Conservation (phyloP, 495 filamentous ascomycete genomes). For the Diplogelasinospora grovesii region DNA sequence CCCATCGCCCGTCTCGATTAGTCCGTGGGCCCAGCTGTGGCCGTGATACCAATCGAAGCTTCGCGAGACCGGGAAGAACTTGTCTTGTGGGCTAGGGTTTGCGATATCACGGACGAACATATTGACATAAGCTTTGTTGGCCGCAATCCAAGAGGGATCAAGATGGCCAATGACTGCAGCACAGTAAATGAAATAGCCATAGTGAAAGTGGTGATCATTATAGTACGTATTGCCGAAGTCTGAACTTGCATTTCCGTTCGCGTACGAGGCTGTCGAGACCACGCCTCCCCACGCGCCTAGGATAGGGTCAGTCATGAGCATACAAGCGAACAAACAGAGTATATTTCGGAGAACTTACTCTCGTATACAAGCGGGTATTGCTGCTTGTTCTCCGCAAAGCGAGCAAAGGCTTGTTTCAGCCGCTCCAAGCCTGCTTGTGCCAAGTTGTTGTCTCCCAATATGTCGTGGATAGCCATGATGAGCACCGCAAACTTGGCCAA, state of each 20-base stretch:
- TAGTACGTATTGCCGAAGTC: conserved; percentile 85
- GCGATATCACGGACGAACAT: conserved; percentile 69
- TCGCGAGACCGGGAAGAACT: conserved; percentile 78
- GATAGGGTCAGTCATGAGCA: too few relatives aligned
- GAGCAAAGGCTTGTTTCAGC: conserved; percentile 69
- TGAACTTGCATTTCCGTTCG: conserved; percentile 58
- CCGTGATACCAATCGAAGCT: conserved; percentile 92
- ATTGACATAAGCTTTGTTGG: conserved; percentile 76
- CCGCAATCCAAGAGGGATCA: conserved; percentile 65
- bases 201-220: conserved; percentile 97
- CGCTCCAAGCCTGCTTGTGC: conserved; percentile 56
- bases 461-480: conserved; percentile 59
- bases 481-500: conserved; percentile 80
- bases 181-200: conserved; percentile 81
- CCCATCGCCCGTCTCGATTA: conserved; percentile 86
- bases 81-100: conserved; percentile 66
- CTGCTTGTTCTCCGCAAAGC: conserved; percentile 72
- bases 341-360: conserved; percentile 30
- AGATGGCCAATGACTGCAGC: conserved; percentile 79
- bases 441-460: conserved; percentile 53
- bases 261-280: conserved; percentile 73
- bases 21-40: conserved; percentile 91
- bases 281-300: conserved; percentile 72
- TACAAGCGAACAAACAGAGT: not conserved
- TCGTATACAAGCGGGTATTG: conserved; percentile 76